These are phyloP conservation scores for Arabidopsis thaliana DNA, from an alignment of 345 rosid species.

Conservation along the genomic window DNA sequence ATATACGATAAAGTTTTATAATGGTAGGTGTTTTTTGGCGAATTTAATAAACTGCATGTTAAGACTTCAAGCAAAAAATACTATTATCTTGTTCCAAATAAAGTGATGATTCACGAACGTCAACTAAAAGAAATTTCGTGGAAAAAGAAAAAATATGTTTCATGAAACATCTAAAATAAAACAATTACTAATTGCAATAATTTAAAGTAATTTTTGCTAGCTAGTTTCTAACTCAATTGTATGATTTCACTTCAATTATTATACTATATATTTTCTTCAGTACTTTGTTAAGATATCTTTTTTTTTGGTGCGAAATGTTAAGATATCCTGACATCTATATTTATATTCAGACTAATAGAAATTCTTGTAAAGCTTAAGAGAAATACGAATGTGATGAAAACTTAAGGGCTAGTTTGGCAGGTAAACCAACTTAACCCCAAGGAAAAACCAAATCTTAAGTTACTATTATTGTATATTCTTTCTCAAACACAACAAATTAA, in stretches of 20 bases:
- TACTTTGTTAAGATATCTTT: too few species aligned
- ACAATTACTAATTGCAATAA: not conserved
- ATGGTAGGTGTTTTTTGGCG: not conserved
- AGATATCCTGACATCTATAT: not conserved
- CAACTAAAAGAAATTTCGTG: constrained; percentile 8
- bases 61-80: not conserved
- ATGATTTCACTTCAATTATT: constrained; percentile 1
- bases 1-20: not conserved
- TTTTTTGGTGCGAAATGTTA: too few species aligned
- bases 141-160: constrained; percentile 2
- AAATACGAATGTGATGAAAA: constrained; percentile 9
- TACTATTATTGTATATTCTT: constrained; percentile 9
- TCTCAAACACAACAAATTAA: constrained; percentile 11
- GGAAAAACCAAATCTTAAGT: constrained; percentile 30
- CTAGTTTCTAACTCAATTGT: constrained; percentile 8
- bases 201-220: not conserved
- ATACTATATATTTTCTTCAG: not conserved
- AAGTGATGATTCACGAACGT: constrained; percentile 23
- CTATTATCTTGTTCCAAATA: not conserved
- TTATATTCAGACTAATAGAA: not conserved
- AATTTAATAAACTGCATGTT: not conserved
- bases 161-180: not conserved
- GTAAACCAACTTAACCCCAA: constrained; percentile 48
- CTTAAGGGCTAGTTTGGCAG: constrained; percentile 34
- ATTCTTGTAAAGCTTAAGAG: not conserved